Evolutionary conservation across 371 early-diverging fungal species (phyloP).

Genomic region (Zychaea mexicana): DNA sequence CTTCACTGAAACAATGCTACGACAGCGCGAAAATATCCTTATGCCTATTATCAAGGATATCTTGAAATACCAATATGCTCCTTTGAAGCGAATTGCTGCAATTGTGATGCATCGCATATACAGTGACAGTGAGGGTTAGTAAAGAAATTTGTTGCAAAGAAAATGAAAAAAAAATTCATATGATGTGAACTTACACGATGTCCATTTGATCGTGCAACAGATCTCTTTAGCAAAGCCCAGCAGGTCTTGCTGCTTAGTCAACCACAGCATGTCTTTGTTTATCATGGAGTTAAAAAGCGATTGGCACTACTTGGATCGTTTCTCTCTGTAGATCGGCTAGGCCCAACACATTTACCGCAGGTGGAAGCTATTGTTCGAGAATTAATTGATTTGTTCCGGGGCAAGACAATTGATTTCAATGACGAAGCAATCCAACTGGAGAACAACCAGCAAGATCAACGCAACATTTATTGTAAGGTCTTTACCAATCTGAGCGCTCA

Average conservation of each 20-base stretch:
- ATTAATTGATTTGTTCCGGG: slow-evolving; percentile 33
- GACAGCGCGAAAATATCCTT: slow-evolving; percentile 36
- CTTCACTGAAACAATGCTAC: slow-evolving; percentile 30
- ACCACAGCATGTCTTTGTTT: slow-evolving; percentile 32
- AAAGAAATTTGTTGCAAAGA: no score
- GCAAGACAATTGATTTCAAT: slow-evolving; percentile 34
- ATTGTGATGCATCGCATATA: slow-evolving; percentile 55
- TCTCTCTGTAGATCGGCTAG: slow-evolving; percentile 25
- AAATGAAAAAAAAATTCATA: no score
- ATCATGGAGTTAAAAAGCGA: slow-evolving; percentile 42
- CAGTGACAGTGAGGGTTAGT: slow-evolving; percentile 44
- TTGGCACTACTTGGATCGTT: slow-evolving; percentile 17
- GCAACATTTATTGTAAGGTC: slow-evolving; percentile 26
- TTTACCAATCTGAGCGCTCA: slow-evolving; percentile 32
- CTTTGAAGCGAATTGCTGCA: slow-evolving; percentile 44
- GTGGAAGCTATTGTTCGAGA: slow-evolving; percentile 28
- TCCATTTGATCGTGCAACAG: slow-evolving; percentile 15
- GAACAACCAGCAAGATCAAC: slow-evolving; percentile 2
- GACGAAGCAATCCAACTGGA: slow-evolving; percentile 15
- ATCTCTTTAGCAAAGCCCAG: slow-evolving; percentile 30
- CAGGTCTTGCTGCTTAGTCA: slow-evolving; percentile 42
- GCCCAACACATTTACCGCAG: slow-evolving; percentile 13
- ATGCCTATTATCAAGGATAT: slow-evolving; percentile 57
- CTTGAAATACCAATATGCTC: slow-evolving; percentile 49
- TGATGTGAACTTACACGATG: no score